Base-by-base conservation (phyloP, 148 eudicot species). In the Heliamphora exappendiculata region DNA sequence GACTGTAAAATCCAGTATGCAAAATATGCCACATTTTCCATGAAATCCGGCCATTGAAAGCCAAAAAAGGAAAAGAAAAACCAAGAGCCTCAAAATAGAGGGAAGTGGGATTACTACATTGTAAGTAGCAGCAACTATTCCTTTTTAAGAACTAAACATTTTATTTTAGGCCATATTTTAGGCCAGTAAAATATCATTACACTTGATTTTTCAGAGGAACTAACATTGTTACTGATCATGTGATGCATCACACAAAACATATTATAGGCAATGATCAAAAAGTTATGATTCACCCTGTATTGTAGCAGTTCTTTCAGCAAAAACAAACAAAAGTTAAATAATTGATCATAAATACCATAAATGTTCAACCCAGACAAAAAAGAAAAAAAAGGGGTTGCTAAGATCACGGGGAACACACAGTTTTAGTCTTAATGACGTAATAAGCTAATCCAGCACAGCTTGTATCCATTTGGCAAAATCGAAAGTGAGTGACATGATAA, bases 1-100 rank as follows among this genome's bases (percentile, higher is more conserved):
- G n/a, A n/a, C n/a, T n/a, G n/a, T n/a, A n/a, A n/a, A 50, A 70
- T 12, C 14, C 11, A 12, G 54, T 26, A n/a, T 66, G n/a, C 49
- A n/a, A 26, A 68, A 44, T 68, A 19, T 68, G 12, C 72, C n/a
- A 10, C 36, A 68, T 67, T 37, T 73, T 57, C 50, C 51, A 24
- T 16, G 50, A 58, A 28, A 41, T 41, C 47, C 10, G 42, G 5
- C 34, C 44, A 50, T 19, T 20, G 19, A 13, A 31, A 39, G 3
- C 26, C 34, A 29, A 31, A 20, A 51, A 58, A 13, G n/a, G 3
- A 36, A 24, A 57, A 7, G 9, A 34, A n/a, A 28, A 37, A 31
- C 13, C 44, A 6, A 8, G 2, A 55, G 17, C 49, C 17, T 29
- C 8, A 1, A 72, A 16, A 24, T 44, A 31, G 14, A 11, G 5